Base-by-base conservation (phyloP, 768 basidiomycete species). In the Lactarius tabidus region DNA sequence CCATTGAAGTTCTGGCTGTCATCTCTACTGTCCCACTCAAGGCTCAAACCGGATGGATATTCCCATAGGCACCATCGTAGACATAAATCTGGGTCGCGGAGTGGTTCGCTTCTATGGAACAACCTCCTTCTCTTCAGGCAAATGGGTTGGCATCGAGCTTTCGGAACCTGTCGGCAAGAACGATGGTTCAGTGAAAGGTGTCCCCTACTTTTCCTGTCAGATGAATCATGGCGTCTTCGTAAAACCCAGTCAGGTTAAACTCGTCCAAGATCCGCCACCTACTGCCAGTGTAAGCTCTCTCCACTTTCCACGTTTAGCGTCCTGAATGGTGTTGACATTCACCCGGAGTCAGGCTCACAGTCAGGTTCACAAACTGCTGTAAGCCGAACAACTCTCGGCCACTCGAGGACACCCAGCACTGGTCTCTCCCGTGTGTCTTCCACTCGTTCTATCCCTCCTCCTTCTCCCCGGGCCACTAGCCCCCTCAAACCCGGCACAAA, bases 81-180 rank as follows among this genome's bases (percentile, higher is more conserved):
- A 88, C 62, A 85, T 95, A 53, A 77, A 88, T 0, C 86, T 88
- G 43, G 95, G 95, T 20, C 82, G 85, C 41, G 97, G 97, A 2
- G 79, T 88, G 54, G 89, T 98, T 54, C 83, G 95, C 28, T 99
- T 94, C 80, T 84, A 82, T 58, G 97, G 96, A 0, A 67, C 85
- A 36, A 95, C 96, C 0, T 81, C 83, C 2, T 98, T 98, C 74
- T 84, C 91, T 26, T 76, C 85, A 1, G 97, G 97, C 0, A 93
- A 90, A 81, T 99, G 96, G 96, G 82, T 97, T 57, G 97, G 97
- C 12, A 86, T 98, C 60, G 95, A 96, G 72, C 83, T 99, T 54
- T 84, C 82, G 63, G 87, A 89, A 71, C 76, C 85, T 9, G 88
- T 84, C 53, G 97, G 97, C 43, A 99, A 98, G 87, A 99, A 99